These are phyloP conservation scores for Candida ipomoeae DNA, from an alignment of 805 yeast species.

Conservation along the genomic window DNA sequence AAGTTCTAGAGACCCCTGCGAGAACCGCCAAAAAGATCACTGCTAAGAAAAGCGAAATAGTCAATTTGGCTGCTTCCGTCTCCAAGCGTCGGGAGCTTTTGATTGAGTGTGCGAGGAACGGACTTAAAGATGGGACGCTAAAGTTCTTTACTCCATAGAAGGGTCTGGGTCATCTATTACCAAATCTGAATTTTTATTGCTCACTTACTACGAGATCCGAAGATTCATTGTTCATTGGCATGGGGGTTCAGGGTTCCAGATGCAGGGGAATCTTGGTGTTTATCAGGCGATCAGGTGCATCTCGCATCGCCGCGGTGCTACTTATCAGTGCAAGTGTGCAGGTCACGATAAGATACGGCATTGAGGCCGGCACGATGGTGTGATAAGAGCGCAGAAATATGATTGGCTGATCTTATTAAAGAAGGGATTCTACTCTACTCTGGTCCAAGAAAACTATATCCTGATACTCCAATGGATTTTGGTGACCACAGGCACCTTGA, in stretches of 20 bases:
- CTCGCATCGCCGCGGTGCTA: neutral
- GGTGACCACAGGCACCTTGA: neutral
- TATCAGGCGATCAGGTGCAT: neutral
- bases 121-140: slow-evolving; percentile 33
- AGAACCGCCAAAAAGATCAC: slow-evolving; percentile 30
- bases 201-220: no score
- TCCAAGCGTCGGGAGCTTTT: slow-evolving; percentile 36
- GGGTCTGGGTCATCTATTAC: no score
- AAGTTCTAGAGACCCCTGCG: slow-evolving; percentile 22
- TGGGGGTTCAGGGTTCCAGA: no score
- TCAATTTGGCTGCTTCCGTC: slow-evolving; percentile 43
- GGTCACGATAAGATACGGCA: slow-evolving; percentile 2
- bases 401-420: neutral
- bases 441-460: neutral
- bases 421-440: neutral
- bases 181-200: no score
- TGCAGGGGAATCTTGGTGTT: neutral
- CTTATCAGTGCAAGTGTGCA: slow-evolving; percentile 1
- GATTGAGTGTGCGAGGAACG: slow-evolving; percentile 42
- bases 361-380: neutral
- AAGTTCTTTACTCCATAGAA: slow-evolving; percentile 10
- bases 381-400: slow-evolving; percentile 1
- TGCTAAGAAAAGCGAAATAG: slow-evolving; percentile 33
- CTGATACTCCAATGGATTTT: neutral
- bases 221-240: no score